Conservation (phyloP, 2,329 filamentous ascomycete species). For the Fulvia fulva region DNA sequence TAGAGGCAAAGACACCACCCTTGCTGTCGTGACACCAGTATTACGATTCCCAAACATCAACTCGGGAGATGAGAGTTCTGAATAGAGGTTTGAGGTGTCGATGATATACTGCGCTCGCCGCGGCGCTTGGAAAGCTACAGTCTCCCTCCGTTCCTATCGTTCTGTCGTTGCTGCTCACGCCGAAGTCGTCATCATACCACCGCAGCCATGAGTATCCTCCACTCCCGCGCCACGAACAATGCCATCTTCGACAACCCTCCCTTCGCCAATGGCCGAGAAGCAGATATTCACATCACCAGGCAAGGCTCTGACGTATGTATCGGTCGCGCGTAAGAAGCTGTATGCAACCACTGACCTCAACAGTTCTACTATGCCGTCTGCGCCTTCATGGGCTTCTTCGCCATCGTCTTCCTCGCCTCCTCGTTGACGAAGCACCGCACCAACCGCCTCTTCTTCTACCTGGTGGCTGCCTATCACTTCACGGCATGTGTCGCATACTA, state of each 20-base stretch:
- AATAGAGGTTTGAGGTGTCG: background rate
- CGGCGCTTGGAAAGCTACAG: background rate
- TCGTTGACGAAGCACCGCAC: slow-evolving; percentile 48
- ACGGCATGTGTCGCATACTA: slow-evolving; percentile 58
- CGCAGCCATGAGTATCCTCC: slow-evolving; percentile 5
- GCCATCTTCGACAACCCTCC: slow-evolving; percentile 13
- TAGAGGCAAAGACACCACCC: background rate
- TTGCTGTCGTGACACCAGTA: background rate
- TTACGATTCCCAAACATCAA: background rate
- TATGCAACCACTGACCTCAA: background rate
- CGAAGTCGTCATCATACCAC: background rate
- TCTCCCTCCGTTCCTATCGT: background rate
- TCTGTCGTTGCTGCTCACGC: background rate
- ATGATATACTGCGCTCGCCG: background rate
- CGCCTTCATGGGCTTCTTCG: slow-evolving; percentile 52
- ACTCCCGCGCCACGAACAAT: slow-evolving; percentile 1
- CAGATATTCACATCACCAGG: slow-evolving; percentile 15
- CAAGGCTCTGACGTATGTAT: slow-evolving; percentile 12
- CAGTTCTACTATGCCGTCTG: slow-evolving; percentile 53
- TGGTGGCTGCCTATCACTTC: slow-evolving; percentile 52
- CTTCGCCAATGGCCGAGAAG: slow-evolving; percentile 10
- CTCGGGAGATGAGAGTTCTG: background rate
- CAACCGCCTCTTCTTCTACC: slow-evolving; percentile 57
- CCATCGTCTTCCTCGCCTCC: slow-evolving; percentile 48
- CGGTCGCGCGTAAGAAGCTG: too few species aligned